phyloP scores from a whole-genome alignment of 1,284 basidiomycete genomes.

The Caloboletus inedulis region DNA sequence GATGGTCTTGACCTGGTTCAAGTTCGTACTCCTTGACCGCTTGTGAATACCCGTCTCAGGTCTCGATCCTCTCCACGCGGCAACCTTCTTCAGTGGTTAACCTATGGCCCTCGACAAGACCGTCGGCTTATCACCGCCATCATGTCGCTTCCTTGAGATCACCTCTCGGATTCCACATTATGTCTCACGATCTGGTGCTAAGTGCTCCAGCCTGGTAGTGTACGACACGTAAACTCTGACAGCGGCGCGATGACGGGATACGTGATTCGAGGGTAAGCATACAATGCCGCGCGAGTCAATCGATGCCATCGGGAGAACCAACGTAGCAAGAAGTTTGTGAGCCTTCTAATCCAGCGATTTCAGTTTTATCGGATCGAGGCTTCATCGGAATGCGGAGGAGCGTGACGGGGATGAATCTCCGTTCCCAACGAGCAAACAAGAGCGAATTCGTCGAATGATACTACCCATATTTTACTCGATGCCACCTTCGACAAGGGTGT shows the following conservation, averaged over 20 bases:
- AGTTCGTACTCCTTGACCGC: conserved; percentile 1
- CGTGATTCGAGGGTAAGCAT: conserved; percentile 33
- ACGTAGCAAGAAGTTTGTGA: conserved; percentile 8
- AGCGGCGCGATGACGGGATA: conserved; percentile 22
- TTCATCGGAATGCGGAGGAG: conserved; percentile 16
- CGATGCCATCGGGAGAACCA: conserved; percentile 34
- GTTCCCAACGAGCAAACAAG: conserved; percentile 27
- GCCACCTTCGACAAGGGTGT: conserved; percentile 9
- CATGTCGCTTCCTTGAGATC: conserved; percentile 17
- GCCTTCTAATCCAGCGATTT: conserved; percentile 18
- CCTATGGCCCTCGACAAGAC: conserved; percentile 12
- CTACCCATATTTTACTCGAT: conserved; percentile 4
- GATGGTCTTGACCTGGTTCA: not conserved
- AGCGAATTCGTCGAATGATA: conserved; percentile 21
- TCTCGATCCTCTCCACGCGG: conserved; percentile 25
- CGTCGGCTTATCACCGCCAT: conserved; percentile 32
- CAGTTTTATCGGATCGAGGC: conserved; percentile 23
- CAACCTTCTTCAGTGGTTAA: conserved; percentile 20
- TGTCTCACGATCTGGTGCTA: conserved; percentile 10
- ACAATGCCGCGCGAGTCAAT: conserved; percentile 25
- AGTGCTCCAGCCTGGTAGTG: conserved; percentile 3
- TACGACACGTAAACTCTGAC: conserved; percentile 34
- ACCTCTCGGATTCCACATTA: conserved; percentile 11
- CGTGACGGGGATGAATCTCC: conserved; percentile 31
- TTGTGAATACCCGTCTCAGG: conserved; percentile 3